These are phyloP conservation scores for Nemania serpens DNA, from an alignment of 2,329 filamentous ascomycete species.

Conservation along the genomic window DNA sequence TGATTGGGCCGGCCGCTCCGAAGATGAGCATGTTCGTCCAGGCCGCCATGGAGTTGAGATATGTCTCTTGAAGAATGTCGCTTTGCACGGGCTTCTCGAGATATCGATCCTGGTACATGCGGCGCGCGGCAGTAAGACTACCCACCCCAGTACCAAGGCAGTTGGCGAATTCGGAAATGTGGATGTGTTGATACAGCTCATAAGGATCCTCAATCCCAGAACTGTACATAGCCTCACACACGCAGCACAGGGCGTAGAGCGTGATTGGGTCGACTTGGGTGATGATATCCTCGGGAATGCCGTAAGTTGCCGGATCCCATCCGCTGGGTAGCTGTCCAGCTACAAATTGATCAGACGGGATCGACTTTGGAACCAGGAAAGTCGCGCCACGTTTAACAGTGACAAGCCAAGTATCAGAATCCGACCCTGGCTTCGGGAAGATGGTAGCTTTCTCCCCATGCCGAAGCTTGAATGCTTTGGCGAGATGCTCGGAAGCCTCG, in stretches of 20 bases:
- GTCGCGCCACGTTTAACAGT: slow-evolving; percentile 61
- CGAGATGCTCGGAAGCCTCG: slow-evolving; percentile 94
- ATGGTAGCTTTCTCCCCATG: slow-evolving; percentile 97
- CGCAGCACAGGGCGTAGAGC: slow-evolving; percentile 90
- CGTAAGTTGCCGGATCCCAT: slow-evolving; percentile 95
- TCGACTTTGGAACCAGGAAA: background rate
- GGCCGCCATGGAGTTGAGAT: slow-evolving; percentile 99
- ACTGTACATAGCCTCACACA: slow-evolving; percentile 85
- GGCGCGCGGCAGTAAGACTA: slow-evolving; percentile 56
- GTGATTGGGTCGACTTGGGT: slow-evolving; percentile 96
- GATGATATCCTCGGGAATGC: slow-evolving; percentile 96
- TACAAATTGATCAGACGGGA: slow-evolving; percentile 51
- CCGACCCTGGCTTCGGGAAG: slow-evolving; percentile 77
- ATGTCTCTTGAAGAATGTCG: slow-evolving; percentile 97
- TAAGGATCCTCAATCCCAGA: slow-evolving; percentile 99
- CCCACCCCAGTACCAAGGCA: slow-evolving; percentile 98
- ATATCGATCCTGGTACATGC: slow-evolving; percentile 92
- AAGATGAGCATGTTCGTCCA: slow-evolving; percentile 99
- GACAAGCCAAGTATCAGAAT: slow-evolving; percentile 92
- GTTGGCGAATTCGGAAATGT: slow-evolving; percentile 96
- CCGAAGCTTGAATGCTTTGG: slow-evolving; percentile 94
- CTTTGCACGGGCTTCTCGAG: slow-evolving; percentile 97
- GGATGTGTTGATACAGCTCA: slow-evolving; percentile 99
- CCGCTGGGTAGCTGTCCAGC: slow-evolving; percentile 96
- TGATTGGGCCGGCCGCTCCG: slow-evolving; percentile 96